A percentile compares a stretch with the other conserved stretches of the same genome.
Evolutionary conservation across 495 filamentous ascomycete species (phyloP).

Genomic region (Hyaloscypha finlandica): DNA sequence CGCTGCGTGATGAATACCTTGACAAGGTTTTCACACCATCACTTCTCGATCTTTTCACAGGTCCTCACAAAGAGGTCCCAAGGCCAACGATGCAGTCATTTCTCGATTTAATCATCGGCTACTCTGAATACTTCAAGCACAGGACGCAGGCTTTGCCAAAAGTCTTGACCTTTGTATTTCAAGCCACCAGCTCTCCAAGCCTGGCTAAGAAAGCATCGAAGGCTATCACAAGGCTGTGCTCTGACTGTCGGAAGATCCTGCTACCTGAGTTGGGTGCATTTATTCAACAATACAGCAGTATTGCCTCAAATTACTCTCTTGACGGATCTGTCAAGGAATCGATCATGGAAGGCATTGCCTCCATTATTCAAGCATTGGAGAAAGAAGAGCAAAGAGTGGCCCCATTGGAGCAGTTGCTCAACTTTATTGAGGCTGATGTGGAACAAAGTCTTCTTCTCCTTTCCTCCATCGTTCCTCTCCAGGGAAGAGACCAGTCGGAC

Average conservation of each 20-base stretch:
- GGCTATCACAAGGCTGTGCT: slow-evolving; percentile 79
- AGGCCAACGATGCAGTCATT: slow-evolving; percentile 75
- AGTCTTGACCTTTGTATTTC: slow-evolving; percentile 81
- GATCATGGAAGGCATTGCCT: slow-evolving; percentile 79
- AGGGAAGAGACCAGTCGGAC: neutral
- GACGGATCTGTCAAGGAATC: slow-evolving; percentile 76
- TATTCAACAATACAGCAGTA: slow-evolving; percentile 69
- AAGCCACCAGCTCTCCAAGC: slow-evolving; percentile 63
- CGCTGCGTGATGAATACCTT: slow-evolving; percentile 65
- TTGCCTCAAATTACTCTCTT: slow-evolving; percentile 58
- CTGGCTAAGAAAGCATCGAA: slow-evolving; percentile 74
- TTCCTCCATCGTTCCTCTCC: neutral
- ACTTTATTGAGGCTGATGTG: slow-evolving; percentile 65
- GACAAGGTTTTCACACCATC: slow-evolving; percentile 66
- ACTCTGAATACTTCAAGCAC: slow-evolving; percentile 80
- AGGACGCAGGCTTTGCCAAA: slow-evolving; percentile 63
- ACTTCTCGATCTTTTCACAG: slow-evolving; percentile 61
- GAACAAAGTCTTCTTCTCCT: slow-evolving; percentile 39
- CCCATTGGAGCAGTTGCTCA: slow-evolving; percentile 64
- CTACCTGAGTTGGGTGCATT: slow-evolving; percentile 73
- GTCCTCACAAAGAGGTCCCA: slow-evolving; percentile 56
- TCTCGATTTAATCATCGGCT: slow-evolving; percentile 74
- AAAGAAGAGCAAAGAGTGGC: slow-evolving; percentile 61
- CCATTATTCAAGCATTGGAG: slow-evolving; percentile 77
- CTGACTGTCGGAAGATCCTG: slow-evolving; percentile 72